Percentiles rank a stretch among this genome's conserved stretches.
Conservation (phyloP, 2,329 filamentous ascomycete species). For the Colletotrichum chrysophilum region DNA sequence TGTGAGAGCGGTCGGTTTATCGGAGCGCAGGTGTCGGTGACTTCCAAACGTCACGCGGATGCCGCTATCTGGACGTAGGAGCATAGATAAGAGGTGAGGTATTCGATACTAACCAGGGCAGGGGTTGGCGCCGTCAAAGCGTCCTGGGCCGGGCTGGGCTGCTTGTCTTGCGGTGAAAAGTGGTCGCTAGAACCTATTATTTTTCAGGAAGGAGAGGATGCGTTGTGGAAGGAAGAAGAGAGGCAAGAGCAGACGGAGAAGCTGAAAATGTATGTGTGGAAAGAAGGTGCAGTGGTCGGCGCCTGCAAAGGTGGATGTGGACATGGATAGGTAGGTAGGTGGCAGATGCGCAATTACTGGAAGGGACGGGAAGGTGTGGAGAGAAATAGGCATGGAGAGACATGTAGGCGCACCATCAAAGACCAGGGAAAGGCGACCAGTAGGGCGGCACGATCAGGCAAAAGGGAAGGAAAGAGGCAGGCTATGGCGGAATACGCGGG, state of each 20-base stretch:
- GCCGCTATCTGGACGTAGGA: conserved; percentile 9
- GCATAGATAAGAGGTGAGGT: conserved; percentile 15
- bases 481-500: neutral
- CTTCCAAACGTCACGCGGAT: conserved; percentile 16
- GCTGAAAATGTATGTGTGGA: neutral
- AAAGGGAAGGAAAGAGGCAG: neutral
- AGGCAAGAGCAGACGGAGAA: neutral
- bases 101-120: conserved; percentile 14
- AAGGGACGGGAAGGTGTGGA: neutral
- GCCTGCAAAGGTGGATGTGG: neutral
- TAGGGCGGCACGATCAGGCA: neutral
- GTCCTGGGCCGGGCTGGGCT: neutral
- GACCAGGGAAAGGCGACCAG: neutral
- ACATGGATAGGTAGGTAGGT: neutral
- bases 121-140: conserved; percentile 13
- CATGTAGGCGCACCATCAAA: neutral
- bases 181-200: neutral
- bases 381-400: neutral
- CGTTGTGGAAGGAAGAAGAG: neutral
- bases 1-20: conserved; percentile 9
- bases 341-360: neutral
- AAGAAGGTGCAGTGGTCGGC: neutral
- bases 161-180: neutral
- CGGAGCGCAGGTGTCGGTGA: conserved; percentile 9
- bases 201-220: neutral